Conservation (phyloP, 331 rosid species). For the Malus hybrid region DNA sequence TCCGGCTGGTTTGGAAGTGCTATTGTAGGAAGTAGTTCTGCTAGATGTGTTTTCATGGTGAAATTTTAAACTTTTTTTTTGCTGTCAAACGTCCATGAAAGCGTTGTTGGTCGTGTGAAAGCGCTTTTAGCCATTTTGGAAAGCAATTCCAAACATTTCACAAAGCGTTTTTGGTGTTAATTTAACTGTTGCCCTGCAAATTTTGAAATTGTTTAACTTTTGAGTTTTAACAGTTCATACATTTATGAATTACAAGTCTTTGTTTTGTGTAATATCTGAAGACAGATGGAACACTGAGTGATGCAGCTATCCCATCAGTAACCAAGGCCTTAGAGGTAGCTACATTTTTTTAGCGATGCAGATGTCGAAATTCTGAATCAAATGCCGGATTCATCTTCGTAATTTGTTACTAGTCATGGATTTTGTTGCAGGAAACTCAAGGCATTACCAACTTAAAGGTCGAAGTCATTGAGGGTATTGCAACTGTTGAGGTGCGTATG, state of each 20-base stretch:
- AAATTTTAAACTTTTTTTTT: no score
- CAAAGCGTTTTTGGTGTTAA: background rate
- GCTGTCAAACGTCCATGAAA: no score
- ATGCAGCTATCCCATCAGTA: slow-evolving; percentile 50
- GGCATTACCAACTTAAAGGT: slow-evolving; percentile 59
- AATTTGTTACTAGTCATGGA: background rate
- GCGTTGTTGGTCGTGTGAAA: no score
- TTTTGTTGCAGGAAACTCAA: slow-evolving; percentile 40
- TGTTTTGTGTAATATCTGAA: slow-evolving; percentile 15
- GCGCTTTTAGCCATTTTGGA: no score
- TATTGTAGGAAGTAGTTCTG: background rate
- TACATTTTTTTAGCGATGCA: background rate
- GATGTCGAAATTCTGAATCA: background rate
- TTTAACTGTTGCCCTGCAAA: background rate
- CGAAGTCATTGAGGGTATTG: slow-evolving; percentile 65
- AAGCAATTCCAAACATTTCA: no score
- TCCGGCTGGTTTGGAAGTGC: background rate
- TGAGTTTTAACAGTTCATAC: background rate
- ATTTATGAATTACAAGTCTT: slow-evolving; percentile 5
- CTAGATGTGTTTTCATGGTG: no score
- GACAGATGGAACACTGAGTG: slow-evolving; percentile 84
- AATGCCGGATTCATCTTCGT: background rate
- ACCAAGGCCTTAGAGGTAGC: slow-evolving; percentile 58
- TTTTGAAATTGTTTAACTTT: background rate
- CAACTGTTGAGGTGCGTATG: slow-evolving; percentile 54